A percentile compares a stretch with the other conserved stretches of the same genome.
Evolutionary conservation across 179 eudicot genomes (phyloP).

Genomic region (Carnegiea gigantea): DNA sequence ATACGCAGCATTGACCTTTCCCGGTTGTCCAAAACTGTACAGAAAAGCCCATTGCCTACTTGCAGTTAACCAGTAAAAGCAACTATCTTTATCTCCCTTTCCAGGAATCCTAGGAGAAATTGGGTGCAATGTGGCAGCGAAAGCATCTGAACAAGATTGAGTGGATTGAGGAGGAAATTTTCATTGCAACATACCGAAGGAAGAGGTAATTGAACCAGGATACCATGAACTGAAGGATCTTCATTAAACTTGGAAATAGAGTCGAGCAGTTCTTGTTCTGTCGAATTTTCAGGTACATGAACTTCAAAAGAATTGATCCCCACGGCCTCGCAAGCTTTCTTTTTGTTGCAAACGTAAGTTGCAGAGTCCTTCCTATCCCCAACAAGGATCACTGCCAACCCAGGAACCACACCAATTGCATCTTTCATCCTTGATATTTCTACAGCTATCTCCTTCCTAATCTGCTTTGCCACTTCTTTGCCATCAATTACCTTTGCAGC

Average conservation of each 20-base stretch:
- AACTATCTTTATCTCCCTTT: too few species aligned
- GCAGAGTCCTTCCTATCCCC: constrained; percentile 93
- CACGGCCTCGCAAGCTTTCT: constrained; percentile 78
- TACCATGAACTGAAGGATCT: constrained; percentile 78
- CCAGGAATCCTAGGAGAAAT: neutral
- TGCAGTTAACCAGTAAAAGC: too few species aligned
- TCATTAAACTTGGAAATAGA: constrained; percentile 67
- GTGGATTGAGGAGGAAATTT: neutral
- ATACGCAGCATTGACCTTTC: too few species aligned
- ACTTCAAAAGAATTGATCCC: constrained; percentile 84
- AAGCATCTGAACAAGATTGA: neutral
- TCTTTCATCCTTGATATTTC: constrained; percentile 81
- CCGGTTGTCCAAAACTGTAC: too few species aligned
- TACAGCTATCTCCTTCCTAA: constrained; percentile 69
- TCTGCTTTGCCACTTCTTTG: constrained; percentile 63
- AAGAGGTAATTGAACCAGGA: constrained; percentile 88
- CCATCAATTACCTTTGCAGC: constrained; percentile 82
- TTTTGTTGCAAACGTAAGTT: constrained; percentile 85
- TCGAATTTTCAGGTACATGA: constrained; percentile 56
- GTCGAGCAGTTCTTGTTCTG: constrained; percentile 74
- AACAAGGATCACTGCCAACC: constrained; percentile 86
- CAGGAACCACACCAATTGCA: constrained; percentile 71
- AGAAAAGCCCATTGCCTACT: too few species aligned
- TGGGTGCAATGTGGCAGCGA: neutral
- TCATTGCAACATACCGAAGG: constrained; percentile 59